Base-by-base conservation (phyloP, 2,329 filamentous ascomycete species). In the Dichotomopilus funicola region DNA sequence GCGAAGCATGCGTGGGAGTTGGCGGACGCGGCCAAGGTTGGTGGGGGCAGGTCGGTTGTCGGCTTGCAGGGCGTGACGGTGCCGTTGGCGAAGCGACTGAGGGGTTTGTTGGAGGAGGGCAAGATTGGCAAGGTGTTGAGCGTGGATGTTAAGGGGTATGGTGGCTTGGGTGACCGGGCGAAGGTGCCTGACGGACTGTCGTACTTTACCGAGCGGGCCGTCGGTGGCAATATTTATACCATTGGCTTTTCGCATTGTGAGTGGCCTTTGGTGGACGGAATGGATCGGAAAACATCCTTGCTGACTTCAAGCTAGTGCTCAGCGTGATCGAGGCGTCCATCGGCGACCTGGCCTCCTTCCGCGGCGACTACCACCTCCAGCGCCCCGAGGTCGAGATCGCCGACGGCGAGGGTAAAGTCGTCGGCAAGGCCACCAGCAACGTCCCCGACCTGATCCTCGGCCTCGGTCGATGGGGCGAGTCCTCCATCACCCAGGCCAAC, bases 41-140 rank as follows among this genome's bases (percentile, higher is more conserved):
- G 68, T 5, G 66, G 72, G 1, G 47, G 27, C 8, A 67, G 66
- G 36, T 75, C 72, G 2, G 65, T 80, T 3, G 72, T 83, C 0
- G 79, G 78, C 0, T 55, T 82, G 1, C 81, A 85, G 62, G 78
- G 77, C 0, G 69, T 74, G 0, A 62, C 77, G 6, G 66, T 75
- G 0, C 79, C 80, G 0, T 59, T 73, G 0, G 63, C 76, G 2
- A 57, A 67, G 1, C 78, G 74, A 61, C 36, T 83, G 3, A 72
- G 70, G 34, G 67, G 74, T 10, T 41, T 82, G 1, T 50, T 85
- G 6, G 65, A 64, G 1, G 64, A 68, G 0, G 78, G 77, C 0
- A 67, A 65, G 3, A 73, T 85, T 35, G 81, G 82, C 0, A 76
- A 73, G 42, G 68, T 84, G 0, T 61, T 83, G 19, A 81, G 78